These are phyloP conservation scores for Zygosaccharomyces sapae DNA, from an alignment of 1,139 yeast species.

Conservation along the genomic window DNA sequence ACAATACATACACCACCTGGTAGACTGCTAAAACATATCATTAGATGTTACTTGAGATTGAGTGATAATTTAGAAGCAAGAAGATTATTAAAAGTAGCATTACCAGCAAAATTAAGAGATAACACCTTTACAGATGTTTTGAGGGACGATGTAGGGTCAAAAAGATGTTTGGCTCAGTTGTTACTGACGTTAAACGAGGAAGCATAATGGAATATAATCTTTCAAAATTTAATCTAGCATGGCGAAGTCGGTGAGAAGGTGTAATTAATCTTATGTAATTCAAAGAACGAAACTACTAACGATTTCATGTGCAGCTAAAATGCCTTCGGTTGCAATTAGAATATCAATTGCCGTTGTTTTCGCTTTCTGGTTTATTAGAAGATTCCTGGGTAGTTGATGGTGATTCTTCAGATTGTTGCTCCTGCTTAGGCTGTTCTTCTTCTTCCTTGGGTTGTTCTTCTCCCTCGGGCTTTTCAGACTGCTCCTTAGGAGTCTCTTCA, in stretches of 20 bases:
- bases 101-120: conserved; percentile 70
- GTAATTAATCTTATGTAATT: not conserved
- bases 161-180: conserved; percentile 79
- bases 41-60: conserved; percentile 84
- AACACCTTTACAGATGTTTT: conserved; percentile 81
- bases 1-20: conserved; percentile 60
- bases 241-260: not conserved
- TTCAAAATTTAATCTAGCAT: too few relatives aligned
- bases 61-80: conserved; percentile 90
- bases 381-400: too few relatives aligned
- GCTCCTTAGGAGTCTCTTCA: too few relatives aligned
- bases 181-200: conserved; percentile 54
- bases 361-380: too few relatives aligned
- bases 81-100: conserved; percentile 73
- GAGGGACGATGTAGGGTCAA: conserved; percentile 84
- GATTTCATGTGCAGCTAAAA: not conserved
- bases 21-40: conserved; percentile 85
- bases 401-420: too few relatives aligned
- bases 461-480: too few relatives aligned
- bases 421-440: too few relatives aligned
- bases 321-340: not conserved
- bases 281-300: not conserved
- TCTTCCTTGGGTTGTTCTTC: too few relatives aligned
- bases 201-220: not conserved
- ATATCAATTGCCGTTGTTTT: too few relatives aligned